These are phyloP conservation scores for Ophiosphaerella herpotricha DNA, from an alignment of 2,329 filamentous ascomycete species.

Conservation along the genomic window DNA sequence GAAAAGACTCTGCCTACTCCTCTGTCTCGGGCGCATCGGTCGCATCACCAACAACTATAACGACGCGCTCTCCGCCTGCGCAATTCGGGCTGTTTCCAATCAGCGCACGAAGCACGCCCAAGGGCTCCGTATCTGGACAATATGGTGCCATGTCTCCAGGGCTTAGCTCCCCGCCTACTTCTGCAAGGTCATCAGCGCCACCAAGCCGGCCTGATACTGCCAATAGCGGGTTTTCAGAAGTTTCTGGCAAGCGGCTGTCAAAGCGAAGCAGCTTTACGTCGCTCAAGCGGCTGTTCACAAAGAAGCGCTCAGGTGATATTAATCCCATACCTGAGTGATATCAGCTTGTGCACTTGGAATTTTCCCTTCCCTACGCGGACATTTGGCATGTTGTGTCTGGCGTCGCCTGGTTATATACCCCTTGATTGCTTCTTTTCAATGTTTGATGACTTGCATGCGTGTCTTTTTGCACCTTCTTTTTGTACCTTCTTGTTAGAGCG, in stretches of 20 bases:
- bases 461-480: slow-evolving; percentile 1
- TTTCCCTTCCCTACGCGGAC: slow-evolving; percentile 22
- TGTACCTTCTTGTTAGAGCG: slow-evolving; percentile 2
- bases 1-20: slow-evolving; percentile 47
- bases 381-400: slow-evolving; percentile 24
- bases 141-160: slow-evolving; percentile 32
- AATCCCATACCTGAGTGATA: slow-evolving; percentile 42
- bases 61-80: slow-evolving; percentile 37
- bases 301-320: slow-evolving; percentile 38
- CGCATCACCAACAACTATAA: slow-evolving; percentile 30
- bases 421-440: slow-evolving; percentile 20
- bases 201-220: slow-evolving; percentile 36
- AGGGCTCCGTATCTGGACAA: slow-evolving; percentile 36
- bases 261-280: slow-evolving; percentile 43
- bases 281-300: slow-evolving; percentile 42
- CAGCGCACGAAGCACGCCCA: slow-evolving; percentile 37
- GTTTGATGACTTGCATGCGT: slow-evolving; percentile 4
- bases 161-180: slow-evolving; percentile 11
- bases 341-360: slow-evolving; percentile 6
- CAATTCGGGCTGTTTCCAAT: slow-evolving; percentile 44
- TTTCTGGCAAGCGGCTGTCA: slow-evolving; percentile 27
- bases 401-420: slow-evolving; percentile 42
- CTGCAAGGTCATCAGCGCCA: slow-evolving; percentile 20
- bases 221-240: slow-evolving; percentile 29
- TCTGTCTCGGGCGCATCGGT: slow-evolving; percentile 43